These are phyloP conservation scores for Sphaerostilbella broomeana DNA, from an alignment of 2,329 filamentous ascomycete genomes.

Conservation along the genomic window DNA sequence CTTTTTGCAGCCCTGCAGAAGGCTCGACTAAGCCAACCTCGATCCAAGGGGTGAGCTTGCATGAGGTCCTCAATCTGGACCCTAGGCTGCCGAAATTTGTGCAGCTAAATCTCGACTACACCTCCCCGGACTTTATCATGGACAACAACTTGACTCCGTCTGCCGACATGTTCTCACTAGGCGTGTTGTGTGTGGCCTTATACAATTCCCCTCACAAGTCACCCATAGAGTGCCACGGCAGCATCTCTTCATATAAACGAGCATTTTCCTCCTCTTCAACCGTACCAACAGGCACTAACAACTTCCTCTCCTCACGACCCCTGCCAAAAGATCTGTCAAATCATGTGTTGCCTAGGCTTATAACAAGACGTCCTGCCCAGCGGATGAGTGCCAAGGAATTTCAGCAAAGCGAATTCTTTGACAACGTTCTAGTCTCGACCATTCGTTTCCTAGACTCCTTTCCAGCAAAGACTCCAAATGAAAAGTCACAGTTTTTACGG, in stretches of 20 bases:
- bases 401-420: slow-evolving; percentile 91
- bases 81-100: slow-evolving; percentile 73
- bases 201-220: slow-evolving; percentile 94
- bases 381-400: slow-evolving; percentile 85
- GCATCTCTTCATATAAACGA: slow-evolving; percentile 77
- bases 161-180: slow-evolving; percentile 90
- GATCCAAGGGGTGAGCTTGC: slow-evolving; percentile 71
- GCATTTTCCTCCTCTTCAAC: slow-evolving; percentile 72
- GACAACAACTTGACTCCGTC: slow-evolving; percentile 80
- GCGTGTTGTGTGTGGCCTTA: slow-evolving; percentile 77
- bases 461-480: slow-evolving; percentile 82
- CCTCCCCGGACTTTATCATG: slow-evolving; percentile 88
- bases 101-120: slow-evolving; percentile 87
- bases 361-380: slow-evolving; percentile 81
- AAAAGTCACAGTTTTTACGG: slow-evolving; percentile 87
- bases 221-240: slow-evolving; percentile 75
- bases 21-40: slow-evolving; percentile 67
- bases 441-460: slow-evolving; percentile 91
- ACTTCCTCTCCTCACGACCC: slow-evolving; percentile 72
- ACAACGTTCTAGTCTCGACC: slow-evolving; percentile 92
- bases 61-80: slow-evolving; percentile 79
- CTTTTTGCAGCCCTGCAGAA: slow-evolving; percentile 78
- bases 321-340: slow-evolving; percentile 72
- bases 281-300: slow-evolving; percentile 73
- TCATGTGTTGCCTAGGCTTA: slow-evolving; percentile 74